Evolutionary conservation across 2,329 filamentous ascomycete species (phyloP).

Genomic region (Colletotrichum sp.): DNA sequence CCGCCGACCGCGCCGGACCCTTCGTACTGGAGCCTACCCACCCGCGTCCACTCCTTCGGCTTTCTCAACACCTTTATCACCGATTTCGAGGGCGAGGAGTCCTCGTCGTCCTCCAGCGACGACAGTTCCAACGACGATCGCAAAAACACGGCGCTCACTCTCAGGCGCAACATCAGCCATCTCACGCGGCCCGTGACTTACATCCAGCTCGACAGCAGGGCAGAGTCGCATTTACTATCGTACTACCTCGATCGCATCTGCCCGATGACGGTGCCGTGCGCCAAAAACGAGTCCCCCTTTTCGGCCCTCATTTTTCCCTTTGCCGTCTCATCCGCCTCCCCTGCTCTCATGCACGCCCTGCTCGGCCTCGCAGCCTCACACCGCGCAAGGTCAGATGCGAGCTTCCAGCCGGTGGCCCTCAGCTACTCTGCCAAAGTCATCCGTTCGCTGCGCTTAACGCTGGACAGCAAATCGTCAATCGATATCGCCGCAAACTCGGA

Average conservation of each 20-base stretch:
- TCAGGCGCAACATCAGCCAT: background rate
- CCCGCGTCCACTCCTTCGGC: slow-evolving; percentile 1
- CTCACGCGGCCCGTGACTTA: slow-evolving; percentile 3
- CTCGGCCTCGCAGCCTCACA: slow-evolving; percentile 22
- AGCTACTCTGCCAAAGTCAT: slow-evolving; percentile 22
- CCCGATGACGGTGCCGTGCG: slow-evolving; percentile 19
- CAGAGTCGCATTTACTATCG: slow-evolving; percentile 12
- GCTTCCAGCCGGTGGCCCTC: slow-evolving; percentile 8
- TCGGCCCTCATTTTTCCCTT: slow-evolving; percentile 19
- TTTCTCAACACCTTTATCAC: slow-evolving; percentile 3
- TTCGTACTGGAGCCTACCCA: slow-evolving; percentile 1
- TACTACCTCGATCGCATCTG: slow-evolving; percentile 22
- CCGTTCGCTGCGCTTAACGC: slow-evolving; percentile 8
- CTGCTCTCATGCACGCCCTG: slow-evolving; percentile 20
- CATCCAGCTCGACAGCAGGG: background rate
- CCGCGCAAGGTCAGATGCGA: slow-evolving; percentile 8
- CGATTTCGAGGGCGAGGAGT: background rate
- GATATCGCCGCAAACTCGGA: slow-evolving; percentile 17
- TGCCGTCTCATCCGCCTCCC: slow-evolving; percentile 18
- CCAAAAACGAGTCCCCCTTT: slow-evolving; percentile 15
- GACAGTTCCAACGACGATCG: slow-evolving; percentile 1
- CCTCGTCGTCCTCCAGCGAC: background rate
- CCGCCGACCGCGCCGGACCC: background rate
- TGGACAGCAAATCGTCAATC: background rate
- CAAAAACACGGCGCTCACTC: background rate